Conservation (phyloP, 208 protist species). For the Trypanosoma rangeli region DNA sequence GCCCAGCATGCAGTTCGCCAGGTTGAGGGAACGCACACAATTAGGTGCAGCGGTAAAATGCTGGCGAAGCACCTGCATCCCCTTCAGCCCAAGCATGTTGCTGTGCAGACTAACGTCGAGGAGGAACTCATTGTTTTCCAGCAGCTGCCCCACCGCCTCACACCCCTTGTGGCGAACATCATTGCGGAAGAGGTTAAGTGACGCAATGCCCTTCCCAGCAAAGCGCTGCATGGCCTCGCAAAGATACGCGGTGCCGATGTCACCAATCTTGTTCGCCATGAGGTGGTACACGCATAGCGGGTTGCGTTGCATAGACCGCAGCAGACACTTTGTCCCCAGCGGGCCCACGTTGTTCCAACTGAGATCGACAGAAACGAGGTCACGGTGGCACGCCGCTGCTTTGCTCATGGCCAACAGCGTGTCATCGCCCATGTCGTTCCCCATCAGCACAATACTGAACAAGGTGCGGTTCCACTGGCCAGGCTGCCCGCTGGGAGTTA, state of each 20-base stretch:
- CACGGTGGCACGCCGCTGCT: conserved; percentile 80
- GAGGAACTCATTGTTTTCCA: conserved; percentile 56
- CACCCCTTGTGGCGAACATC: conserved; percentile 63
- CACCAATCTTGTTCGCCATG: conserved; percentile 72
- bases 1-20: conserved; percentile 79
- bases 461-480: conserved; percentile 86
- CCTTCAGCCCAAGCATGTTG: conserved; percentile 82
- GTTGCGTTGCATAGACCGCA: conserved; percentile 78
- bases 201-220: conserved; percentile 58
- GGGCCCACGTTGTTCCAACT: conserved; percentile 83
- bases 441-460: conserved; percentile 63
- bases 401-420: conserved; percentile 85
- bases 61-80: conserved; percentile 52
- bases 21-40: conserved; percentile 52
- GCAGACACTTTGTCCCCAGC: conserved; percentile 74
- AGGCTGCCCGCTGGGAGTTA: conserved; percentile 70
- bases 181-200: conserved; percentile 80
- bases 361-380: conserved; percentile 72
- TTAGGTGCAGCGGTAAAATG: conserved; percentile 40
- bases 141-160: conserved; percentile 60
- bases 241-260: conserved; percentile 59
- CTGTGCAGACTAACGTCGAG: conserved; percentile 70
- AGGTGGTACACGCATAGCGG: conserved; percentile 72
- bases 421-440: conserved; percentile 76
- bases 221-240: conserved; percentile 70